A percentile compares a stretch with the other conserved stretches of the same genome.
These are phyloP conservation scores for Trichosanthes truncata DNA, from an alignment of 306 rosid species.

Conservation along the genomic window DNA sequence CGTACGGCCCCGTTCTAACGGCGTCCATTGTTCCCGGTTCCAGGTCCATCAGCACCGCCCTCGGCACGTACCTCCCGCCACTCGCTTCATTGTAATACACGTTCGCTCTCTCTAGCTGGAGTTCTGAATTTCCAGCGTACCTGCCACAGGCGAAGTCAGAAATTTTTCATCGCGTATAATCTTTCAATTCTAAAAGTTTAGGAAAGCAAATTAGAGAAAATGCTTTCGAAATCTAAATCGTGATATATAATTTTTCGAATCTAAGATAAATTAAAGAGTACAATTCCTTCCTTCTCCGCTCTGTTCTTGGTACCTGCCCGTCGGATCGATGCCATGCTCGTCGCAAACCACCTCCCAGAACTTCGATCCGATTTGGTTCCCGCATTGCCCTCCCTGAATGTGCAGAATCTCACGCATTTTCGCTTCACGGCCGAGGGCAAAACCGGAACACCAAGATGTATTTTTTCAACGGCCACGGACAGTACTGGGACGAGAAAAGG, in stretches of 20 bases:
- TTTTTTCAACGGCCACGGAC: constrained; percentile 15
- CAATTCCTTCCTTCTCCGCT: neutral
- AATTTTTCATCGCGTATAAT: neutral
- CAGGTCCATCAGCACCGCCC: constrained; percentile 76
- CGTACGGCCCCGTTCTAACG: constrained; percentile 43
- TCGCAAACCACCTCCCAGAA: constrained; percentile 65
- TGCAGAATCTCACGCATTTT: constrained; percentile 72
- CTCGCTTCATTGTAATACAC: constrained; percentile 53
- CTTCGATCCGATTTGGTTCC: constrained; percentile 61
- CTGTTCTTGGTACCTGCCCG: constrained; percentile 20
- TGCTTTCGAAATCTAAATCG: too few species aligned
- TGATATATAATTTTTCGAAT: too few species aligned
- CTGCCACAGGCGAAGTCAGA: constrained; percentile 19
- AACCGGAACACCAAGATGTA: neutral
- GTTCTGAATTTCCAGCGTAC: constrained; percentile 32
- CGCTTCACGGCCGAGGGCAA: neutral
- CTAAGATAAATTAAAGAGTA: too few species aligned
- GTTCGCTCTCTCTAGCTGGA: constrained; percentile 46
- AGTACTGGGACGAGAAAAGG: constrained; percentile 1
- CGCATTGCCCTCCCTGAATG: constrained; percentile 73
- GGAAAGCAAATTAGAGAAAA: too few species aligned
- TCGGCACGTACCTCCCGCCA: constrained; percentile 54
- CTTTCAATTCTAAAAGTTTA: too few species aligned
- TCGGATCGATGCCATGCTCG: constrained; percentile 53
- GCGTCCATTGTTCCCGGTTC: constrained; percentile 81